Base-by-base conservation (phyloP, 345 rosid species). In the Viola odorata region DNA sequence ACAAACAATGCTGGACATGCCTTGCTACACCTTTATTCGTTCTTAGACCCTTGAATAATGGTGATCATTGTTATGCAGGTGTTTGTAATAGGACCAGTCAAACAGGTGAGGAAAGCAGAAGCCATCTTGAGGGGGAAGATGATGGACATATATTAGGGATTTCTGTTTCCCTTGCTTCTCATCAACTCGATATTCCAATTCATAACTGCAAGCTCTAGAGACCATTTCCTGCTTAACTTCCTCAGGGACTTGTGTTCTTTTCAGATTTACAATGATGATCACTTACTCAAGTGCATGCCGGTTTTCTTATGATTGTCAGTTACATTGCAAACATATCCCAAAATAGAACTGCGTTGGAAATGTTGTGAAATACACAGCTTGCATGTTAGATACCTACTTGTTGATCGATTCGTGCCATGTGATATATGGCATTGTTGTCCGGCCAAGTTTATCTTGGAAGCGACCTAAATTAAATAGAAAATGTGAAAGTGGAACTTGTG, bases 121-220 rank as follows among this genome's bases (percentile, higher is more conserved):
- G 98, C 98, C 71, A 81, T 89, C 65, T 68, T 92, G 68, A 84
- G 96, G 76, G 98, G 98, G 68, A 87, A 81, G 75, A 81, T 87
- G 96, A 55, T 85, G 80, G 87, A 87, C 45, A 17, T 70, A 14
- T 68, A 45, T 10, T 68, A n/a, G 57, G 58, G 50, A 40, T 42
- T 5, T 4, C 55, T 3, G 54, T 45, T 51, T 51, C 8, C 39
- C 44, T 17, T 52, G 42, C 40, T 37, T 41, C 36, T 32, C 9
- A 3, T 36, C 50, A 64, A 40, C 50, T 55, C 17, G 9, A 48
- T 53, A 56, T 67, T 44, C 32, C 45, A 39, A 38, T 12, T 38
- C 36, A 73, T 41, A 37, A 54, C 37, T 12, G 44, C 44, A 38
- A 39, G 15, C 45, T 4, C 6, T 11, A 8, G 61, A 36, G 12